A percentile compares a stretch with the other conserved stretches of the same genome.
Conservation (phyloP, 768 basidiomycete genomes). For the Trametes coccinea region DNA sequence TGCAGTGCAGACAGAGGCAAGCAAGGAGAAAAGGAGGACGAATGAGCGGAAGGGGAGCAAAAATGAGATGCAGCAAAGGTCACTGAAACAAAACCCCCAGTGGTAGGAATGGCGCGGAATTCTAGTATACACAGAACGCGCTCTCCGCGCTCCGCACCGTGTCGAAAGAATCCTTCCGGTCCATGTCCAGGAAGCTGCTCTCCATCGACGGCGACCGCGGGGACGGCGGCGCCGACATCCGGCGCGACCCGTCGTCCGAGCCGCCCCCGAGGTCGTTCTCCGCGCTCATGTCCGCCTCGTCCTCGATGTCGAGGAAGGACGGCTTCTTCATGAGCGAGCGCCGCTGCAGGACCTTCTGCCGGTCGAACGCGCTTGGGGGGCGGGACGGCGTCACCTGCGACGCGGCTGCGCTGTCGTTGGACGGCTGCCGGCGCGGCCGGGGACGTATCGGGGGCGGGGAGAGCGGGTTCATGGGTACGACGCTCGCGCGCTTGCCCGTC, state of each 20-base stretch:
- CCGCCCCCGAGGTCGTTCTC: conserved; percentile 11
- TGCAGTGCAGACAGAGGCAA: not conserved
- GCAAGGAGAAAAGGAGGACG: not conserved
- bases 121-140: conserved; percentile 27
- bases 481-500: conserved; percentile 26
- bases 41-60: not conserved
- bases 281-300: conserved; percentile 29
- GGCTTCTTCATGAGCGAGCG: conserved; percentile 64
- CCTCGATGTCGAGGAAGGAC: conserved; percentile 70
- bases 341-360: conserved; percentile 28
- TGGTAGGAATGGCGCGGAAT: not conserved
- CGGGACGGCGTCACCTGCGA: conserved; percentile 8
- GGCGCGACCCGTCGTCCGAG: not conserved
- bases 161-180: conserved; percentile 41
- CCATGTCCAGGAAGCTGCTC: conserved; percentile 45
- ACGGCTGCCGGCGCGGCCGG: conserved; percentile 13
- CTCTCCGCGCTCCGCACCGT: conserved; percentile 37
- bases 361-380: conserved; percentile 31
- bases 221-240: not conserved
- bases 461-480: conserved; percentile 37
- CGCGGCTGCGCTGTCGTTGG: not conserved
- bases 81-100: not conserved
- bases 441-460: conserved; percentile 37
- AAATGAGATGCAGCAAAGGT: not conserved
- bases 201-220: conserved; percentile 24